These are phyloP conservation scores for Multifurca ochricompacta DNA, from an alignment of 768 basidiomycete species.

Conservation along the genomic window DNA sequence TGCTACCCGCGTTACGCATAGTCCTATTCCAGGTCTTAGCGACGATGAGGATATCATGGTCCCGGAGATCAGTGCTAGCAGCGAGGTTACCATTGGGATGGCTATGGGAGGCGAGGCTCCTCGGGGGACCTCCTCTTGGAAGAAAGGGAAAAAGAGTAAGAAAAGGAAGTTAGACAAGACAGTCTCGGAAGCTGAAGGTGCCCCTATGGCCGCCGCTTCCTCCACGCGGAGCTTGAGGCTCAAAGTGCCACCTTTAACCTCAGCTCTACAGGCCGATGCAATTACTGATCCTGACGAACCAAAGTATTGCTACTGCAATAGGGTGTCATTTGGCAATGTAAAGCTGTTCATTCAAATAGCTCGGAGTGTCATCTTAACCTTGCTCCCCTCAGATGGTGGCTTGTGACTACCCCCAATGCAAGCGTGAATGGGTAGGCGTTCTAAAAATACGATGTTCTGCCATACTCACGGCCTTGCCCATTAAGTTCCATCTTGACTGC, in stretches of 20 bases:
- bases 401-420: constrained; percentile 67
- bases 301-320: constrained; percentile 76
- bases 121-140: constrained; percentile 8
- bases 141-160: constrained; percentile 22
- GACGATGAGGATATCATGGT: constrained; percentile 15
- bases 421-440: constrained; percentile 70
- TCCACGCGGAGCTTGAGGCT: constrained; percentile 27
- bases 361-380: background rate
- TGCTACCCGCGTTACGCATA: constrained; percentile 36
- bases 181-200: background rate
- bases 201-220: background rate
- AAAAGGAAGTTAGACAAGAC: constrained; percentile 23
- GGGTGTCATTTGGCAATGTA: constrained; percentile 75
- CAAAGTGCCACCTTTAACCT: constrained; percentile 30
- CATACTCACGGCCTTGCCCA: background rate
- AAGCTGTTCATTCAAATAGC: constrained; percentile 22
- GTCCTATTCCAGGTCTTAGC: constrained; percentile 32
- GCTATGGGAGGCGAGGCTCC: constrained; percentile 4
- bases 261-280: constrained; percentile 14
- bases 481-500: constrained; percentile 67
- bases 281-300: constrained; percentile 34
- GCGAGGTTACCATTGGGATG: constrained; percentile 15
- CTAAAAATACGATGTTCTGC: constrained; percentile 8
- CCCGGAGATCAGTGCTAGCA: constrained; percentile 2
- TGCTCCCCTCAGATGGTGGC: constrained; percentile 65